phyloP scores from a whole-genome alignment of 1,139 yeast species.

The Geotrichum fermentans region DNA sequence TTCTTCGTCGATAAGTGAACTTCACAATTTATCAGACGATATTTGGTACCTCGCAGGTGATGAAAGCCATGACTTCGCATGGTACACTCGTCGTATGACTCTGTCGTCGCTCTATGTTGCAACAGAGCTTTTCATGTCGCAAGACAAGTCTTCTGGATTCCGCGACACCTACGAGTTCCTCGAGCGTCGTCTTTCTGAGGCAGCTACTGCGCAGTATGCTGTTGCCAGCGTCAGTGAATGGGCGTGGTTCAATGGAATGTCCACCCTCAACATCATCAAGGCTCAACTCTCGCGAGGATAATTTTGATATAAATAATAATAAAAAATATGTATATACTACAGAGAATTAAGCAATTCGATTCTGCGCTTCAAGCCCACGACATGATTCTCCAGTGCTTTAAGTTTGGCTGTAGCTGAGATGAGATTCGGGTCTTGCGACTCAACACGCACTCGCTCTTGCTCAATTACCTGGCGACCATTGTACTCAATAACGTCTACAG shows the following conservation, averaged over 20 bases:
- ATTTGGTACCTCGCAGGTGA: slow-evolving; percentile 78
- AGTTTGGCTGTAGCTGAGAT: slow-evolving; percentile 44
- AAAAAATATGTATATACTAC: neutral
- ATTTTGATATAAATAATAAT: neutral
- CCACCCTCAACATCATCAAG: slow-evolving; percentile 61
- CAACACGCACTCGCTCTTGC: slow-evolving; percentile 39
- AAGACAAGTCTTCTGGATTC: slow-evolving; percentile 58
- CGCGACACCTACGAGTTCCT: slow-evolving; percentile 61
- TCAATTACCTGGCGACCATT: slow-evolving; percentile 41
- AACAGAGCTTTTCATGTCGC: slow-evolving; percentile 71
- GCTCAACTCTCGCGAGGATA: slow-evolving; percentile 35
- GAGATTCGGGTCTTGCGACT: slow-evolving; percentile 46
- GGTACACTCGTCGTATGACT: slow-evolving; percentile 85
- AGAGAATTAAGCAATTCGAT: slow-evolving; percentile 25
- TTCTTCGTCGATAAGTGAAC: slow-evolving; percentile 52
- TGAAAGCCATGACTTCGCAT: slow-evolving; percentile 74
- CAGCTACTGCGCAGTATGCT: slow-evolving; percentile 53
- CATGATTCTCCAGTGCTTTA: slow-evolving; percentile 27
- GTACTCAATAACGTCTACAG: slow-evolving; percentile 26
- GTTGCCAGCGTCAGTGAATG: slow-evolving; percentile 69
- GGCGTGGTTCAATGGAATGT: slow-evolving; percentile 63
- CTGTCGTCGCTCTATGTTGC: slow-evolving; percentile 66
- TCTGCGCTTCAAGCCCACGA: slow-evolving; percentile 28
- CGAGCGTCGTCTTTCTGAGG: slow-evolving; percentile 51
- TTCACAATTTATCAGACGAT: slow-evolving; percentile 77